Base-by-base conservation (phyloP, 371 early-diverging fungal species). In the Rhizopus arrhizus region DNA sequence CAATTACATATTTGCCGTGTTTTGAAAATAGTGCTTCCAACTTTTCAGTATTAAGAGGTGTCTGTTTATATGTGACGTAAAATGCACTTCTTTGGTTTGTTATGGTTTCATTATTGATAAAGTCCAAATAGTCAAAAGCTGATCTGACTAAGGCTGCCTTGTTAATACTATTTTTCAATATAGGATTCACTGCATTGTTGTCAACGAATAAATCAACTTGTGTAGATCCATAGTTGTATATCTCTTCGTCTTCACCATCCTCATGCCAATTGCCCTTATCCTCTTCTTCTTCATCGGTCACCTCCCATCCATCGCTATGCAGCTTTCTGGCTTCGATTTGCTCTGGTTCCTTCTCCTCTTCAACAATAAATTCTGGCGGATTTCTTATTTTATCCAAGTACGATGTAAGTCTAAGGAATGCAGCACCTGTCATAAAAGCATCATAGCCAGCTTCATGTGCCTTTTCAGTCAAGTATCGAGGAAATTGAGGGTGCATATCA, bases 381-480 rank as follows among this genome's bases (percentile, higher is more conserved):
- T 63, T 56, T 33, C 53, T 43, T 11, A 29, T 12, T 13, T 59
- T 46, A 36, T 68, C 67, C 6, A 80, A 29, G 49, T 69, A 70
- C 7, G 69, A 66, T 8, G 62, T 49, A 28, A 80, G 50, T 16
- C 68, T 73, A 42, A 80, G 56, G 33, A 75, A 77, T 0, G 69
- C 75, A 7, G 60, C 41, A 5, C 96, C 96, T 6, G 96, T 95
- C 58, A 88, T 78, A 54, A 87, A 95, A 0, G 95, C 90, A 65
- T 96, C 96, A 62, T 88, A 96, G 2, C 94, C 96, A 15, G 96
- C 96, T 68, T 96, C 95, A 66, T 96, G 96, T 40, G 85, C 81
- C 58, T 67, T 81, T 28, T 72, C 77, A 16, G 66, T 64, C 3
- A 76, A 28, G 49, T 81, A 81, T 2, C 74, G 71, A 43, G 77